Evolutionary conservation across 129 eudicot species (phyloP), one percentile per base, ranked within the genome.

Genomic region (Saussurea involucrata): DNA sequence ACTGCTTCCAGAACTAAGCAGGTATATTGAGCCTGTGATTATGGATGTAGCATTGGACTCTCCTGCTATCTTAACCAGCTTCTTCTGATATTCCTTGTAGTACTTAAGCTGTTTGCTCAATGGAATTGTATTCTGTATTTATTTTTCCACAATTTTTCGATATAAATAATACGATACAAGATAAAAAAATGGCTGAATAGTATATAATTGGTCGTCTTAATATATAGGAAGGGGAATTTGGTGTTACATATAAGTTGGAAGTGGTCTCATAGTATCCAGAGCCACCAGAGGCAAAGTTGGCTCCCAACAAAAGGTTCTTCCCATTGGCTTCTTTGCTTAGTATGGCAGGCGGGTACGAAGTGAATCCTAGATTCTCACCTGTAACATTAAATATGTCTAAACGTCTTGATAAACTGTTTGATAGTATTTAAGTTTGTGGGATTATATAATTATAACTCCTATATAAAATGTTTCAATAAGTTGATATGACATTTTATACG

Each of bases 331-430:
- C 74, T 83, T 82, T 80, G 94, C 93, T 89, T 49, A 95, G 88
- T 64, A 91, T 91, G 70, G 98, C 78, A 32, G 83, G 90, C 42
- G 92, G 98, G 76, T 87, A 89, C 11, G 93, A 42, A 20, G 87
- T 89, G 78, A 95, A 95, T 53, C 98, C 98, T 11, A 94, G 84
- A 71, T 86, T 89, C 66, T 94, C 98, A 80, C 93, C 97, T 91
- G 87, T 76, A 80, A 32, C 6, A 4, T 32, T 32, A 5, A 10
- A 11, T 36, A 36, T 2, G n/a, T 12, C 0, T 40, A 42, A 46
- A 15, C 4, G 8, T 4, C 2, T 46, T 46, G 15, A n/a, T n/a
- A 49, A 4, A 37, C 12, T 37, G 21, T 49, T 44, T 44, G 13
- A 15, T 49, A 1, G 1, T 4, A 15, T 4, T 15, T 17, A 15